Conservation (phyloP, 805 yeast species). For the Lachancea fermentati region DNA sequence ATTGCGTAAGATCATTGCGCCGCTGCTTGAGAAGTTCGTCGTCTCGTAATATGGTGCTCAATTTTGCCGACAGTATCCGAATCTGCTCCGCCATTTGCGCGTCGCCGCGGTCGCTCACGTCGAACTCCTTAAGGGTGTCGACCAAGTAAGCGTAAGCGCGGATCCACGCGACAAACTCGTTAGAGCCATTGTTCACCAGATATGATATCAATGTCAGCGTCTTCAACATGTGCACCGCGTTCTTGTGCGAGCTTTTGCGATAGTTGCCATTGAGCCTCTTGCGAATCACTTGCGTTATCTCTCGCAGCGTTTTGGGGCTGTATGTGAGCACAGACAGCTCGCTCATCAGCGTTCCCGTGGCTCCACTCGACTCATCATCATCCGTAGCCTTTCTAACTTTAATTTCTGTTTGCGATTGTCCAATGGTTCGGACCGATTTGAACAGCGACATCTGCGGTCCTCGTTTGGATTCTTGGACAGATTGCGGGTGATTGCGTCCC, state of each 20-base stretch:
- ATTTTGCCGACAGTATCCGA: slow-evolving; percentile 34
- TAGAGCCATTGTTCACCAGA: slow-evolving; percentile 49
- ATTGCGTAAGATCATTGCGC: slow-evolving; percentile 25
- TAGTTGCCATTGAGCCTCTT: slow-evolving; percentile 36
- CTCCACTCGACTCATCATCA: slow-evolving; percentile 48
- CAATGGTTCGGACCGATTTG: slow-evolving; percentile 29
- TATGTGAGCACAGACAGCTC: slow-evolving; percentile 46
- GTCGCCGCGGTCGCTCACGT: slow-evolving; percentile 30
- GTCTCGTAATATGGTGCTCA: slow-evolving; percentile 30
- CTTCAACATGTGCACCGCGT: slow-evolving; percentile 41
- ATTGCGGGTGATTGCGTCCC: too few relatives aligned
- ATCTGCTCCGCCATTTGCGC: slow-evolving; percentile 37
- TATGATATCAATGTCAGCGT: slow-evolving; percentile 48
- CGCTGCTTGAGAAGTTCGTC: slow-evolving; percentile 23
- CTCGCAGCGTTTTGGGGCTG: slow-evolving; percentile 34
- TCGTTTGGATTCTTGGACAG: too few relatives aligned
- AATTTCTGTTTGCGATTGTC: slow-evolving; percentile 32
- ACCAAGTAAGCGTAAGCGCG: slow-evolving; percentile 28
- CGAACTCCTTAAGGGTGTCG: slow-evolving; percentile 32
- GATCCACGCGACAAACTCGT: slow-evolving; percentile 44
- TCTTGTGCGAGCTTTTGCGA: slow-evolving; percentile 25
- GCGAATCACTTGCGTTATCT: slow-evolving; percentile 36
- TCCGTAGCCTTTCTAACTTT: slow-evolving; percentile 42
- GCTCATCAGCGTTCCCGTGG: slow-evolving; percentile 49
- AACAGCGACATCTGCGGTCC: slow-evolving; percentile 31